Evolutionary conservation across 2,329 filamentous ascomycete genomes (phyloP).

Genomic region (Pseudocercospora ulei): DNA sequence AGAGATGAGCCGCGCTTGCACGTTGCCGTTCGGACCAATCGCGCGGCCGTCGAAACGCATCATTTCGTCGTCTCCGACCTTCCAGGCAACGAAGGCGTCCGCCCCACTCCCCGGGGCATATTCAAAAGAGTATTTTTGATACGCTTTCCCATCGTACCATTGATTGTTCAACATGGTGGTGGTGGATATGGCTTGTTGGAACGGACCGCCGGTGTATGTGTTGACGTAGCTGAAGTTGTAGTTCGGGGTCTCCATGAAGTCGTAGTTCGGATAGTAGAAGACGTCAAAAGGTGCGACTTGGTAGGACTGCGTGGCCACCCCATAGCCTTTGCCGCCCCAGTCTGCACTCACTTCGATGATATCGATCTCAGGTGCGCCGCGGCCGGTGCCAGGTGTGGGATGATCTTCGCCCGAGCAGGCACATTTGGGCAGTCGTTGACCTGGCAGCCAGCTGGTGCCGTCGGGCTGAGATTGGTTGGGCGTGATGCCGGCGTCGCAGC

Average conservation of each 20-base stretch:
- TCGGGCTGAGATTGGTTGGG: conserved; percentile 42
- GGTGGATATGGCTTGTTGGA: conserved; percentile 49
- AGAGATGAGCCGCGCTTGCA: conserved; percentile 42
- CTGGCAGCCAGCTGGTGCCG: conserved; percentile 39
- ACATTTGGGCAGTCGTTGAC: conserved; percentile 41
- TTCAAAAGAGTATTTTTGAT: conserved; percentile 50
- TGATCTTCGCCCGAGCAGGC: conserved; percentile 42
- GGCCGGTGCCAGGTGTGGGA: conserved; percentile 41
- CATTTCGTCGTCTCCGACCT: conserved; percentile 44
- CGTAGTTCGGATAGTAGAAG: conserved; percentile 46
- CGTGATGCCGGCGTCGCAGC: conserved; percentile 44
- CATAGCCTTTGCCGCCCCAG: conserved; percentile 35
- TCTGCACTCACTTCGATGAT: conserved; percentile 43
- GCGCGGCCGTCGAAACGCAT: conserved; percentile 46
- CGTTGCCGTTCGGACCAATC: conserved; percentile 47
- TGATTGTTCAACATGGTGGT: conserved; percentile 47
- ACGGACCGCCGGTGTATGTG: conserved; percentile 46
- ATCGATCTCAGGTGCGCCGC: conserved; percentile 44
- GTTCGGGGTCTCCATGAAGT: conserved; percentile 46
- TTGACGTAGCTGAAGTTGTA: conserved; percentile 44
- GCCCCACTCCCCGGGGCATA: conserved; percentile 44
- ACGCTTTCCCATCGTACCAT: conserved; percentile 48
- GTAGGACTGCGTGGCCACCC: conserved; percentile 43
- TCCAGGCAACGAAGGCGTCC: conserved; percentile 45
- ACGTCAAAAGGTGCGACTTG: conserved; percentile 45